Evolutionary conservation across 106 monocot species (phyloP), one percentile per base, ranked within the genome.

Genomic region (Phalaenopsis equestris): DNA sequence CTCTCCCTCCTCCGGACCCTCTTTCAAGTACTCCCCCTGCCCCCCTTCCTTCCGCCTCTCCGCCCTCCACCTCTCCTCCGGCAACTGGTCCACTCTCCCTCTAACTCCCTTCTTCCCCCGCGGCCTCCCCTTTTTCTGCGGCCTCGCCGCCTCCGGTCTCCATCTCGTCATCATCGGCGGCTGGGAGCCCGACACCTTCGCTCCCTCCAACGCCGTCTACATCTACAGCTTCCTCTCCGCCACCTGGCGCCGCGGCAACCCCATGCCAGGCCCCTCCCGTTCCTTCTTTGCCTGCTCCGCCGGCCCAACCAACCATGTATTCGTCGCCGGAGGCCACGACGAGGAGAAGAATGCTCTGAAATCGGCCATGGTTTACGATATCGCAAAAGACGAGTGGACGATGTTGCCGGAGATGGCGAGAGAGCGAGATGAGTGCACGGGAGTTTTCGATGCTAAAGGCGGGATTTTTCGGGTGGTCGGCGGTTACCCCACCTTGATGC

Each of bases 301-400:
- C 18, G 55, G 24, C 36, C 42, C 37, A 39, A 67, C 39, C 8
- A n/a, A 77, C 46, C 48, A 24, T 11, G 87, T 92, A 19, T 81
- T 79, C 75, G 72, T 92, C 16, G 92, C 86, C 61, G 89, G 89
- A 19, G 92, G 92, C 17, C 92, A 92, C 78, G 89, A 92, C 76
- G 86, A 89, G 73, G 80, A 80, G 68, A 89, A 89, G 80, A 89
- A 87, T 73, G 86, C 86, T 36, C 72, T 89, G 78, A 39, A 72
- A n/a, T 84, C 89, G 2, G 89, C 87, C 17, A 3, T 81, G 61
- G 75, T 67, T 19, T 91, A 89, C 65, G 91, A 87, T 81, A 76
- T 87, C 37, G 85, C 9, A 18, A 39, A 30, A 24, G 89, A 89
- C 77, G 46, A 47, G 68, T 92, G 89, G 87, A 41, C 64, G 11